These are phyloP conservation scores for Fusarium gaditjirri DNA, from an alignment of 2,329 filamentous ascomycete genomes.

Conservation along the genomic window DNA sequence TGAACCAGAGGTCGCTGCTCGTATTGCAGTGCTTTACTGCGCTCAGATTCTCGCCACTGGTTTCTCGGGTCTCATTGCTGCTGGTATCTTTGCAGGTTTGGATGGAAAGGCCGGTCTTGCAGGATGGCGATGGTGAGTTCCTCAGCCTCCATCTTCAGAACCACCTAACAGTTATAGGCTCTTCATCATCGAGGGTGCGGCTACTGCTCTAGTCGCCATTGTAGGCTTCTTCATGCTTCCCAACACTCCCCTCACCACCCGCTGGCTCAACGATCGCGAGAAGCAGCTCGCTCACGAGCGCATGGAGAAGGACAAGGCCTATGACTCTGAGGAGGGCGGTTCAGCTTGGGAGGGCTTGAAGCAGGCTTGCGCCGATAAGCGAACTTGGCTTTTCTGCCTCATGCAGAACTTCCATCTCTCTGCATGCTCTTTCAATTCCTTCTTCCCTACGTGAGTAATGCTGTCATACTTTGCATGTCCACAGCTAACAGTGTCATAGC, in stretches of 20 bases:
- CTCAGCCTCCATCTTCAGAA: fast-evolving
- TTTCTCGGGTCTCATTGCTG: constrained; percentile 71
- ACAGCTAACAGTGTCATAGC: constrained; percentile 18
- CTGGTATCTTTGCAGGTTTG: constrained; percentile 63
- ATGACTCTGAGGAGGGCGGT: constrained; percentile 52
- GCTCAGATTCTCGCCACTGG: constrained; percentile 74
- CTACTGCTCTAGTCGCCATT: constrained; percentile 46
- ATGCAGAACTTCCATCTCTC: constrained; percentile 68
- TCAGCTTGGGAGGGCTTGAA: constrained; percentile 60
- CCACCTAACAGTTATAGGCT: constrained; percentile 32
- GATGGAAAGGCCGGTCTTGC: constrained; percentile 60
- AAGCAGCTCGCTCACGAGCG: constrained; percentile 58
- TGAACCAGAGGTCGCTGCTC: constrained; percentile 69
- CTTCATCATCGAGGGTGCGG: constrained; percentile 66
- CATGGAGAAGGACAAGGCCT: constrained; percentile 63
- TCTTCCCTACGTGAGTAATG: constrained; percentile 52
- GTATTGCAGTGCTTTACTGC: constrained; percentile 68
- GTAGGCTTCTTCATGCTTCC: constrained; percentile 48
- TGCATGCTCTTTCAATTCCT: constrained; percentile 59
- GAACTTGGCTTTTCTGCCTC: constrained; percentile 63
- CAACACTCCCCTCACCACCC: constrained; percentile 57
- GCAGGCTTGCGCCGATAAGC: constrained; percentile 60
- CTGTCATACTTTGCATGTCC: fast-evolving
- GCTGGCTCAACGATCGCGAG: constrained; percentile 58
- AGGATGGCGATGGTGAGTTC: constrained; percentile 68